These are phyloP conservation scores for Tetradesmus obliquus DNA, from an alignment of 139 green algal genomes.

Conservation along the genomic window DNA sequence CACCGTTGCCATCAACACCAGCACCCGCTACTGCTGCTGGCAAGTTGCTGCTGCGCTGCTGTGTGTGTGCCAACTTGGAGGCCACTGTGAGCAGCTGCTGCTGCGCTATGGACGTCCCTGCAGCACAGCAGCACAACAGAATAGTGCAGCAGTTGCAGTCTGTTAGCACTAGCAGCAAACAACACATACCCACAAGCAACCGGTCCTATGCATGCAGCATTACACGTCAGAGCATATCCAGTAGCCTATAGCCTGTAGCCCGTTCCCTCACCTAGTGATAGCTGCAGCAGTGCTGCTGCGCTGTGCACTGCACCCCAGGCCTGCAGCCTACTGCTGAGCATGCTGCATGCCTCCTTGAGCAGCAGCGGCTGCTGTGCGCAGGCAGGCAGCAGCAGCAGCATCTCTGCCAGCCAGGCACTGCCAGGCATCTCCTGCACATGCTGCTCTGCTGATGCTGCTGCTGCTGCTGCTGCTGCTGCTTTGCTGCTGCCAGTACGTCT, in stretches of 20 bases:
- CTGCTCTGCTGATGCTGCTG: not conserved
- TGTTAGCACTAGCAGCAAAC: too few species aligned
- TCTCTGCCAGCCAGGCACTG: not conserved
- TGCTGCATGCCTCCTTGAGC: constrained; percentile 17
- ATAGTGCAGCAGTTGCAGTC: too few species aligned
- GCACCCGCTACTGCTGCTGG: not conserved
- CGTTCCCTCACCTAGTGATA: constrained; percentile 49
- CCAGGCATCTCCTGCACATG: not conserved
- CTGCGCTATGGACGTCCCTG: constrained; percentile 39
- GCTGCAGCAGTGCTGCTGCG: constrained; percentile 63
- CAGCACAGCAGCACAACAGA: not conserved
- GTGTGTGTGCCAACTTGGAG: not conserved
- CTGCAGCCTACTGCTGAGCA: constrained; percentile 18
- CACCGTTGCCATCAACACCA: not conserved
- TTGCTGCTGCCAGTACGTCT: not conserved
- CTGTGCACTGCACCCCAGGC: constrained; percentile 49
- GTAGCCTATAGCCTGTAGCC: too few species aligned
- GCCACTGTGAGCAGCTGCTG: constrained; percentile 54
- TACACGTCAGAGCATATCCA: too few species aligned
- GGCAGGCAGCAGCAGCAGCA: constrained; percentile 22
- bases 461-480: not conserved
- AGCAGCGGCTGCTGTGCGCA: constrained; percentile 6
- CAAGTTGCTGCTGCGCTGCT: not conserved
- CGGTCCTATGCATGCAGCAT: too few species aligned
- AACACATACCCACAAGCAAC: too few species aligned